Conservation (phyloP, 2,329 filamentous ascomycete species). For the Epichloe amarillans region DNA sequence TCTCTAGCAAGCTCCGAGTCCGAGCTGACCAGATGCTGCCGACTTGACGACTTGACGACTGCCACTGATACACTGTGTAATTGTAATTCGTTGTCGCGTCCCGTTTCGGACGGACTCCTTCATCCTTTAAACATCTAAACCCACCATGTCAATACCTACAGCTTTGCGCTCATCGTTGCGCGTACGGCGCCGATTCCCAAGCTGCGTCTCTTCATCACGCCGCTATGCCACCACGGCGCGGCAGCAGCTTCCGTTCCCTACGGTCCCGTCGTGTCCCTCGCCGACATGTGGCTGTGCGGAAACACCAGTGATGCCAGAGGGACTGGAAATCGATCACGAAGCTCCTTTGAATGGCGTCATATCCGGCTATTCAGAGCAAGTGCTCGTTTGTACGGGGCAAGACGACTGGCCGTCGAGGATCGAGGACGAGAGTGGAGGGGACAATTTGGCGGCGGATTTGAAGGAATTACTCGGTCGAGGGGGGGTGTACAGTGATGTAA, state of each 20-base stretch:
- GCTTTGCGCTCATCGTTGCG: neutral
- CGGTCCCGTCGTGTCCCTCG: constrained; percentile 50
- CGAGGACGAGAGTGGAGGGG: constrained; percentile 60
- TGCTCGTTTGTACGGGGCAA: constrained; percentile 70
- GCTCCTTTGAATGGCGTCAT: constrained; percentile 64
- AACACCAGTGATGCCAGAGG: constrained; percentile 48
- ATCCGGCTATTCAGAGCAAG: constrained; percentile 64
- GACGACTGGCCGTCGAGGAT: constrained; percentile 74
- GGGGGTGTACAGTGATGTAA: constrained; percentile 54
- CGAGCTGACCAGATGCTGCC: constrained; percentile 8
- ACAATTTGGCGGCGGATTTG: constrained; percentile 57
- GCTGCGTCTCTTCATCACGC: neutral
- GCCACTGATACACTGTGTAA: no score
- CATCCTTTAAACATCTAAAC: neutral
- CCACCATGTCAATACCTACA: constrained; percentile 3
- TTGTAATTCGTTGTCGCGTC: no score
- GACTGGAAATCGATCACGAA: constrained; percentile 61
- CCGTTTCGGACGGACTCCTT: no score
- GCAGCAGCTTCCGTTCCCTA: constrained; percentile 23
- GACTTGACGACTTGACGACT: neutral
- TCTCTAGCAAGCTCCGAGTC: constrained; percentile 9
- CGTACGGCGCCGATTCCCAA: neutral
- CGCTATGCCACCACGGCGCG: constrained; percentile 10
- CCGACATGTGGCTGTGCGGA: constrained; percentile 65
- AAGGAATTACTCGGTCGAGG: constrained; percentile 56